A percentile compares a stretch with the other conserved stretches of the same genome.
Conservation (phyloP, 2,329 filamentous ascomycete genomes). For the Xylaria polymorpha region DNA sequence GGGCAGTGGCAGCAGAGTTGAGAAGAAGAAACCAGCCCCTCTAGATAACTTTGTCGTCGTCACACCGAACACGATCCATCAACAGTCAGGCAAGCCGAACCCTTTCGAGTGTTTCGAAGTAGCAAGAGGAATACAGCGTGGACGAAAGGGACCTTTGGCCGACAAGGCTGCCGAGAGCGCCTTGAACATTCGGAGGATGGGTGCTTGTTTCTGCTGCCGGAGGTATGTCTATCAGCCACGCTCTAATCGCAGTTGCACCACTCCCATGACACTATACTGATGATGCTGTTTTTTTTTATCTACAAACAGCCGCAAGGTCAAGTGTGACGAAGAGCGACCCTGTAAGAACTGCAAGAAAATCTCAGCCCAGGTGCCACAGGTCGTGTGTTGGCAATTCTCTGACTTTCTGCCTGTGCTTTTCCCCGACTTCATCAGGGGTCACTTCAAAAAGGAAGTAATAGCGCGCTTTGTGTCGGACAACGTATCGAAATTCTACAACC, state of each 20-base stretch:
- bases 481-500: slow-evolving; percentile 47
- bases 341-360: slow-evolving; percentile 69
- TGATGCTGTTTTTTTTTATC: background rate
- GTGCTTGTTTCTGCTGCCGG: slow-evolving; percentile 70
- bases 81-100: slow-evolving; percentile 62
- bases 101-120: slow-evolving; percentile 67
- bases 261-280: slow-evolving; percentile 16
- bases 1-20: slow-evolving; percentile 56
- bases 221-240: slow-evolving; percentile 38
- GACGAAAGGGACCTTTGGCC: slow-evolving; percentile 66
- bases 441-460: slow-evolving; percentile 65
- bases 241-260: background rate
- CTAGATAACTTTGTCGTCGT: slow-evolving; percentile 66
- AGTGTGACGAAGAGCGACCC: slow-evolving; percentile 66
- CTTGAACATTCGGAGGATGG: slow-evolving; percentile 63
- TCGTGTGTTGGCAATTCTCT: slow-evolving; percentile 69
- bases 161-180: slow-evolving; percentile 66
- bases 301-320: slow-evolving; percentile 63
- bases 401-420: slow-evolving; percentile 66
- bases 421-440: slow-evolving; percentile 62
- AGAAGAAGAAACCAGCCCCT: slow-evolving; percentile 58
- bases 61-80: slow-evolving; percentile 64
- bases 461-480: slow-evolving; percentile 61
- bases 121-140: slow-evolving; percentile 63
- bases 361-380: slow-evolving; percentile 61